phyloP scores from a whole-genome alignment of 495 filamentous ascomycete genomes.

The Durotheca rogersii region DNA sequence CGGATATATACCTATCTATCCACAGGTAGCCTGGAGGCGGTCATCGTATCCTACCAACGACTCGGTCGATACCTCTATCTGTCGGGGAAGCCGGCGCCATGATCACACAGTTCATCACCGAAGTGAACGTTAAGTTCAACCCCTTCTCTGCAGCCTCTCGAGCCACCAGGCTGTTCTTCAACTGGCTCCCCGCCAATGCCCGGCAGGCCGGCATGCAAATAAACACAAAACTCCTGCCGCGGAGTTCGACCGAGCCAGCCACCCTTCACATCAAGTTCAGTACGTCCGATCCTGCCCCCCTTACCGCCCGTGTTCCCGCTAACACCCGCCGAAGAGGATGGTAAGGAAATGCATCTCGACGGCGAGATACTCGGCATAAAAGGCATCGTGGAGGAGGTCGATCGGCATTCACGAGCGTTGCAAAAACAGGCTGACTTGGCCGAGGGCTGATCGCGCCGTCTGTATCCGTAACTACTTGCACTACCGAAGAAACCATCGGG shows the following conservation, averaged over 20 bases:
- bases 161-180: slow-evolving; percentile 82
- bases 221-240: slow-evolving; percentile 73
- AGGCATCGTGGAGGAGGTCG: slow-evolving; percentile 83
- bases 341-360: slow-evolving; percentile 72
- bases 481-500: slow-evolving; percentile 31
- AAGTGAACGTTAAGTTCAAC: slow-evolving; percentile 83
- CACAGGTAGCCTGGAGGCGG: too few relatives aligned
- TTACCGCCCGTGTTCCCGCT: not conserved
- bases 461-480: slow-evolving; percentile 16
- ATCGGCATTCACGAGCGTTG: slow-evolving; percentile 80
- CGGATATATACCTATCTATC: too few relatives aligned
- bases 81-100: slow-evolving; percentile 60
- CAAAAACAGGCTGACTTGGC: slow-evolving; percentile 79
- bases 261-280: slow-evolving; percentile 77
- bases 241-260: slow-evolving; percentile 60
- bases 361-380: slow-evolving; percentile 77
- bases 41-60: too few relatives aligned
- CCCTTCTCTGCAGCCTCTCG: slow-evolving; percentile 78
- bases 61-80: too few relatives aligned
- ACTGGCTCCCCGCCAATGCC: slow-evolving; percentile 78
- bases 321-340: slow-evolving; percentile 64
- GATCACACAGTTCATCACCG: slow-evolving; percentile 84
- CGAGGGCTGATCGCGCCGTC: slow-evolving; percentile 44
- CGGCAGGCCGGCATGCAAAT: slow-evolving; percentile 70
- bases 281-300: slow-evolving; percentile 44